Base-by-base conservation (phyloP, 2,329 filamentous ascomycete species). In the Cladobotryum mycophilum region DNA sequence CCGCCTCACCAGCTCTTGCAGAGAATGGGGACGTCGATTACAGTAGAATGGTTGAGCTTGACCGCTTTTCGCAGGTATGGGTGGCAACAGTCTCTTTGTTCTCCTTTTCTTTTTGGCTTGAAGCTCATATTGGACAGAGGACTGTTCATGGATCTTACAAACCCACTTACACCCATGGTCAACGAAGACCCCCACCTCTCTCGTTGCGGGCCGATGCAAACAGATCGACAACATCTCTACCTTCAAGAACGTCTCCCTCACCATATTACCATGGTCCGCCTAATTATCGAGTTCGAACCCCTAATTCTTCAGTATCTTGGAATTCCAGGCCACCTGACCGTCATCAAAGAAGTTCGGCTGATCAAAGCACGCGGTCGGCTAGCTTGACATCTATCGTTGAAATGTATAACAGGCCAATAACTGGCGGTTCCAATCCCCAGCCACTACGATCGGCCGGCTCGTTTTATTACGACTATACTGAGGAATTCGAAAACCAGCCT, bases 391-490 rank as follows among this genome's bases (percentile, higher is more conserved):
- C 77, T 1, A 71, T 76, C 47, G 69, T 74, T 11, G 73, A 76
- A 51, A 73, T 76, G 68, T 76, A 79, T 47, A 64, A 63, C 36
- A 60, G 61, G 25, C 61, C 61, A 5, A 52, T 55, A 17, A 54
- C 58, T 14, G 47, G 58, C 48, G 64, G 61, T 40, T 62, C 58
- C 17, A 56, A 56, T 34, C 61, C 58, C 4, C 62, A 60, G 35
- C 52, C 59, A 30, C 53, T 64, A n/a, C 66, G 62, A 49, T 56
- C 64, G 42, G 50, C 57, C 35, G 59, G 67, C 52, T 66, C 72
- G 41, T 67, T 73, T 37, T 79, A 78, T 57, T 79, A 79, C 54
- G 76, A 80, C 57, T 79, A 79, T 57, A 74, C 68, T 15, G 76
- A 79, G 55, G 72, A 70, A 3, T 79, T 79, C 47, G 73, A 76